Conservation (phyloP, 106 monocot species). For the Cymbidium sinense region DNA sequence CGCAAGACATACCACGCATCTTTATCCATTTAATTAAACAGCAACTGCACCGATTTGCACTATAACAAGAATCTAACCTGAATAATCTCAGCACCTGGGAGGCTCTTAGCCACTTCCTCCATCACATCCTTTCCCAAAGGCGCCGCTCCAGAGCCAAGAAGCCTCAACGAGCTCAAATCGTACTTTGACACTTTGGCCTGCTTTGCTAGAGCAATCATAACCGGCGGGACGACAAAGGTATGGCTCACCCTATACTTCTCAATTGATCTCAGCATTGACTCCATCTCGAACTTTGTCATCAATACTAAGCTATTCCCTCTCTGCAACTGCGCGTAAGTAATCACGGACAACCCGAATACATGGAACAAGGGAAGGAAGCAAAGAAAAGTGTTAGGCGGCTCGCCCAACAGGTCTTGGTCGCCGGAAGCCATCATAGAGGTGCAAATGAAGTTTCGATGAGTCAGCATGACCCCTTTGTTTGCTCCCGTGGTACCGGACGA, state of each 20-base stretch:
- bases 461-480: constrained; percentile 73
- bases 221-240: constrained; percentile 59
- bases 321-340: constrained; percentile 52
- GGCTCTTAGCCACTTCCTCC: constrained; percentile 40
- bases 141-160: constrained; percentile 52
- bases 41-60: neutral
- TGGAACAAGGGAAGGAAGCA: constrained; percentile 89
- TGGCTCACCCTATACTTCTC: constrained; percentile 46
- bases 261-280: constrained; percentile 30
- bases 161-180: constrained; percentile 52
- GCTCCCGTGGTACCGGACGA: constrained; percentile 82
- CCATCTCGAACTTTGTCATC: constrained; percentile 70
- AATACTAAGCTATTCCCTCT: constrained; percentile 59
- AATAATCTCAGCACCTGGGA: constrained; percentile 32
- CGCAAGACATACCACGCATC: too few species aligned
- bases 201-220: constrained; percentile 88
- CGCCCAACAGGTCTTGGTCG: constrained; percentile 36
- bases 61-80: constrained; percentile 43
- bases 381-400: constrained; percentile 39
- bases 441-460: constrained; percentile 69
- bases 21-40: neutral
- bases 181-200: constrained; percentile 45
- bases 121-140: constrained; percentile 79
- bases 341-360: constrained; percentile 48
- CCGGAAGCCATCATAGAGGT: constrained; percentile 32